Evolutionary conservation across 495 filamentous ascomycete species (phyloP).

Genomic region (Neurospora sublineolata): DNA sequence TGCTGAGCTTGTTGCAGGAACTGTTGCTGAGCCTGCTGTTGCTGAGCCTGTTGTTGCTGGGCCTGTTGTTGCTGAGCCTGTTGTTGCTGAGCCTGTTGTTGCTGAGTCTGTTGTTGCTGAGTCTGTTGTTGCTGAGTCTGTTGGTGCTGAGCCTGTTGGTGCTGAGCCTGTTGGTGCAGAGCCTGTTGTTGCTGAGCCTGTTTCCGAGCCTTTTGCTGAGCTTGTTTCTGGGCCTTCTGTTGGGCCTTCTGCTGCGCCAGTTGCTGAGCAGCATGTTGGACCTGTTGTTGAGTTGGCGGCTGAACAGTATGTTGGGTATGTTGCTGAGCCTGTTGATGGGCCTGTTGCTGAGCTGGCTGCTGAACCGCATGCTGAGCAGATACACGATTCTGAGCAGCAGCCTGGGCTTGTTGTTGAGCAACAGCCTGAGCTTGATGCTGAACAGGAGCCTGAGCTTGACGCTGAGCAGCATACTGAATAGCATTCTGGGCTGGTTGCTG

Average conservation of each 20-base stretch:
- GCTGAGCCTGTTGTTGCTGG: neutral
- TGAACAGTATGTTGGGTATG: constrained; percentile 4
- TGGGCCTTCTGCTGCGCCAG: neutral
- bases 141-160: neutral
- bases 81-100: neutral
- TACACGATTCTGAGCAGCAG: neutral
- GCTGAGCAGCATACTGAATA: neutral
- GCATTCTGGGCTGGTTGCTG: neutral
- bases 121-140: neutral
- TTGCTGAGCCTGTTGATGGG: neutral
- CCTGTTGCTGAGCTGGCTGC: neutral
- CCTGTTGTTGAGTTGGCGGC: constrained; percentile 4
- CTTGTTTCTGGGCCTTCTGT: neutral
- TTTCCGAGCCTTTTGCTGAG: constrained; percentile 1
- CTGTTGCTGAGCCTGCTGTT: neutral
- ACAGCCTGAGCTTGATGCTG: neutral
- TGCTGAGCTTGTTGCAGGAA: neutral
- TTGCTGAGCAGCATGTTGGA: constrained; percentile 1
- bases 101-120: constrained; percentile 5
- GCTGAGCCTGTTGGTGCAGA: no score
- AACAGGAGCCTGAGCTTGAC: neutral
- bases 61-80: neutral
- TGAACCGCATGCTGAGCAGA: neutral
- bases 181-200: neutral
- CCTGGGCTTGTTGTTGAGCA: neutral